These are phyloP conservation scores for Chaetoscypha palmicola DNA, from an alignment of 2,329 filamentous ascomycete species.

Conservation along the genomic window DNA sequence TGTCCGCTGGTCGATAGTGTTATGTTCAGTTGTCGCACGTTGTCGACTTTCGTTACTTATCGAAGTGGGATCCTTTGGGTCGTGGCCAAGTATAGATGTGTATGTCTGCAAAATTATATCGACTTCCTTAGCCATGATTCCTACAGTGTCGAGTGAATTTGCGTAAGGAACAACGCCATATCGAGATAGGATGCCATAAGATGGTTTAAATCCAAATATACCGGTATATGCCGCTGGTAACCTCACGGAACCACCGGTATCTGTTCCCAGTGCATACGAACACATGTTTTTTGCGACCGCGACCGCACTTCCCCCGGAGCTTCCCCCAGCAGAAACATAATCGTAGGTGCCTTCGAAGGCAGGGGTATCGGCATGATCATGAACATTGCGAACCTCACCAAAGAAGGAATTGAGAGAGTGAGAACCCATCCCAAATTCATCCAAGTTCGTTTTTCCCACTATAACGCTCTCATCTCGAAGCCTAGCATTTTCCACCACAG, in stretches of 20 bases:
- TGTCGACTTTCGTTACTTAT: slow-evolving; percentile 40
- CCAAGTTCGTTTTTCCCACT: slow-evolving; percentile 82
- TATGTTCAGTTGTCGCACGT: slow-evolving; percentile 3
- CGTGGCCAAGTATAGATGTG: slow-evolving; percentile 2
- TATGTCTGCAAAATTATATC: slow-evolving; percentile 31
- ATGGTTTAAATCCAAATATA: slow-evolving; percentile 64
- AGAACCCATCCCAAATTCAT: slow-evolving; percentile 95
- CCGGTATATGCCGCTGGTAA: slow-evolving; percentile 67
- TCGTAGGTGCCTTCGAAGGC: no score
- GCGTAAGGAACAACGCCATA: slow-evolving; percentile 68
- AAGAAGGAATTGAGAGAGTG: slow-evolving; percentile 64
- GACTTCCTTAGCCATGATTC: slow-evolving; percentile 46
- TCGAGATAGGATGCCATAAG: slow-evolving; percentile 60
- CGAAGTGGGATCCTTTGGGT: slow-evolving; percentile 44
- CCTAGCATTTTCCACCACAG: slow-evolving; percentile 64
- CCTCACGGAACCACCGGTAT: slow-evolving; percentile 70
- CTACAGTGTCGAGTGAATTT: slow-evolving; percentile 68
- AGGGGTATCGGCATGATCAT: background rate
- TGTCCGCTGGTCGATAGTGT: background rate
- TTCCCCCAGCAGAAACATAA: slow-evolving; percentile 74
- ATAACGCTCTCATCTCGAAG: slow-evolving; percentile 38
- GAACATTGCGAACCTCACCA: slow-evolving; percentile 47
- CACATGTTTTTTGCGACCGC: slow-evolving; percentile 60
- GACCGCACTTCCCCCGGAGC: slow-evolving; percentile 88
- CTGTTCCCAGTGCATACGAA: slow-evolving; percentile 72